These are phyloP conservation scores for Arabis hirsuta DNA, from an alignment of 345 rosid genomes.

Conservation along the genomic window DNA sequence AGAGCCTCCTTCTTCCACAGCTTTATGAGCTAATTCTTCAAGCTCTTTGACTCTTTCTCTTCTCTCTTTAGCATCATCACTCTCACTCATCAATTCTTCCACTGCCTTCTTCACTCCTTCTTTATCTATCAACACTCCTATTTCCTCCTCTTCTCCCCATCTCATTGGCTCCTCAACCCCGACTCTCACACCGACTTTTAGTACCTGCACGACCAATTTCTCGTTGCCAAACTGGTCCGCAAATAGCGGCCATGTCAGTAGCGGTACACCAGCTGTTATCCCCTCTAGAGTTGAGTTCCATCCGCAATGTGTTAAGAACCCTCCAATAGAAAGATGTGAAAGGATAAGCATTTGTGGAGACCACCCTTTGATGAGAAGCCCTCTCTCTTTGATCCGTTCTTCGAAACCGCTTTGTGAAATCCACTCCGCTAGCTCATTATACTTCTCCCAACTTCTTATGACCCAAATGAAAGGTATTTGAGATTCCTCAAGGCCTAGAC, in stretches of 20 bases:
- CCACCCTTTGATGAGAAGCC: conserved; percentile 43
- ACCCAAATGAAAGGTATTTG: conserved; percentile 65
- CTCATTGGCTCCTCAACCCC: conserved; percentile 43
- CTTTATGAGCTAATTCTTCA: conserved; percentile 42
- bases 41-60: conserved; percentile 44
- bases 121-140: conserved; percentile 35
- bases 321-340: conserved; percentile 41
- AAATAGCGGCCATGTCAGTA: conserved; percentile 44
- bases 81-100: conserved; percentile 40
- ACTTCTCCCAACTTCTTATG: conserved; percentile 44
- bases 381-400: conserved; percentile 30
- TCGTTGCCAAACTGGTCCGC: conserved; percentile 43
- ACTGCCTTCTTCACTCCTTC: conserved; percentile 39
- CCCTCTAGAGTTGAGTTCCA: conserved; percentile 44
- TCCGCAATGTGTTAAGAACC: conserved; percentile 46
- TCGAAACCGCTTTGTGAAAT: conserved; percentile 35
- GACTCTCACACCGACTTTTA: conserved; percentile 43
- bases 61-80: conserved; percentile 43
- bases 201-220: conserved; percentile 47
- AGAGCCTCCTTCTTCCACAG: conserved; percentile 48
- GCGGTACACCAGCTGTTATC: conserved; percentile 27
- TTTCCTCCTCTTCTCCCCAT: conserved; percentile 46
- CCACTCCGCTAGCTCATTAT: conserved; percentile 44
- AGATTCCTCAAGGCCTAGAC: conserved; percentile 54
- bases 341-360: conserved; percentile 42